Base-by-base conservation (phyloP, 305 asterid species). In the Solanum hybrid region DNA sequence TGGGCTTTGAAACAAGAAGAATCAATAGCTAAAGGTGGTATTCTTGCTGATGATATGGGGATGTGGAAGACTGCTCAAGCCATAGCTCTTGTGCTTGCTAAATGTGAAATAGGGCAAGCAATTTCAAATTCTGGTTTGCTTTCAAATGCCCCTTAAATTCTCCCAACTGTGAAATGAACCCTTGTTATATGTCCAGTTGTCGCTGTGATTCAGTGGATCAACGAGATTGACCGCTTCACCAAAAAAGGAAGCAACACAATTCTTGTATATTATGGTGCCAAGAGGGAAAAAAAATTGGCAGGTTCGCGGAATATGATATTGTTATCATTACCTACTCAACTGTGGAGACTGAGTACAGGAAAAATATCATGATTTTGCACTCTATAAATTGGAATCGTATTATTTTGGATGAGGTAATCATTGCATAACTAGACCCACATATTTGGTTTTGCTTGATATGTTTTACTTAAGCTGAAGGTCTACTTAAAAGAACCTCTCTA, bases 11-110 rank as follows among this genome's bases (percentile, higher is more conserved):
- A 93, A 89, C 99, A 97, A 92, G 99, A 97, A 93, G 97, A 95
- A 87, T 96, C 97, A 91, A 16, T 92, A 87, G 79, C 91, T 38
- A 92, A 93, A 91, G 99, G 99, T 79, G 98, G 99, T 90, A 95
- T 97, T 85, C 98, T 97, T 88, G 99, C 99, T 6, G 99, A 97
- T 90, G 99, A 96, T 92, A 97, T 96, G 99, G 99, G 99, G 26
- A 97, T 97, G 99, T 98, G 99, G 42, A 97, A 97, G 93, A 97
- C 99, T 60, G 95, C 94, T 86, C 99, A 97, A 92, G 98, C 97
- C 82, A 97, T 97, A 92, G 94, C 99, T 22, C 98, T 97, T 46
- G 99, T 97, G 91, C 96, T 95, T 89, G 93, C 94, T 64, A 95
- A 97, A 91, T 90, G 96, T 79, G 95, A 93, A 90, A 78, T 96